These are phyloP conservation scores for Saccharomycopsis microspora DNA, from an alignment of 805 yeast genomes.

Conservation along the genomic window DNA sequence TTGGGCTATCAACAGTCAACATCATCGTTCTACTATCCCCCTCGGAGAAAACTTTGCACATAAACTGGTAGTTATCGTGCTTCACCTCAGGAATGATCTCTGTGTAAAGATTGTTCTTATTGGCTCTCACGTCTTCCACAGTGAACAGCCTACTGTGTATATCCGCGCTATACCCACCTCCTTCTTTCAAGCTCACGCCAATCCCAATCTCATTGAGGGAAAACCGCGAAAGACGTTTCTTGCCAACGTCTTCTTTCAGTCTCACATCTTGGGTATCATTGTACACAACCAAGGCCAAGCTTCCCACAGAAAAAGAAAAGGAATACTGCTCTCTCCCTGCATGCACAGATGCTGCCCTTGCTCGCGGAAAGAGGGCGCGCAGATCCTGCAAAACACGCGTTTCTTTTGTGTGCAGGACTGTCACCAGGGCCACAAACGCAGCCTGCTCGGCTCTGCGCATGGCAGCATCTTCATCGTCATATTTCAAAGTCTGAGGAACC, in stretches of 20 bases:
- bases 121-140: conserved; percentile 60
- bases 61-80: conserved; percentile 59
- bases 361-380: conserved; percentile 17
- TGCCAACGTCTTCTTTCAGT: conserved; percentile 23
- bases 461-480: conserved; percentile 29
- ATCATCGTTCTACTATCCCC: conserved; percentile 36
- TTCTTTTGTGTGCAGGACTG: conserved; percentile 24
- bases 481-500: conserved; percentile 41
- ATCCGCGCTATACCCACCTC: conserved; percentile 47
- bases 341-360: neutral
- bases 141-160: conserved; percentile 61
- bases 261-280: conserved; percentile 33
- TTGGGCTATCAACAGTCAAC: conserved; percentile 70
- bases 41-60: conserved; percentile 38
- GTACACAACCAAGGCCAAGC: conserved; percentile 49
- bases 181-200: conserved; percentile 37
- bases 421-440: conserved; percentile 51
- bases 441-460: conserved; percentile 48
- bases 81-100: conserved; percentile 67
- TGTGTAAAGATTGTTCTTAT: conserved; percentile 56
- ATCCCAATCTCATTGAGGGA: conserved; percentile 50
- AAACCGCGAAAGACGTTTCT: conserved; percentile 39
- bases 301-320: conserved; percentile 48
- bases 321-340: neutral
- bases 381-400: conserved; percentile 18